A percentile compares a stretch with the other conserved stretches of the same genome.
These are phyloP conservation scores for Pholiota microspora DNA, from an alignment of 768 basidiomycete genomes.

Conservation along the genomic window DNA sequence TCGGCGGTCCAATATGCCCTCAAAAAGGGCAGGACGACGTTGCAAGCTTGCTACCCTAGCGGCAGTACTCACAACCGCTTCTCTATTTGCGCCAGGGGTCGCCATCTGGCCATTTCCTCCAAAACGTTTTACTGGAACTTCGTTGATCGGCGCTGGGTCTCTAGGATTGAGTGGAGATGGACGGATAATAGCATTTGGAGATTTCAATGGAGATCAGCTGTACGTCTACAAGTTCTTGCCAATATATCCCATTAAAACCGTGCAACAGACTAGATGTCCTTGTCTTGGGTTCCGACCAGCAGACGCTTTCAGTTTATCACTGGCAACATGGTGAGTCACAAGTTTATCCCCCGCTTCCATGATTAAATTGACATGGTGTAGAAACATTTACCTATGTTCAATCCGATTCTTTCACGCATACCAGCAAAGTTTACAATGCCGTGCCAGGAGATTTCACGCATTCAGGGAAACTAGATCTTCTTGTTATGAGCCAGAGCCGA, in stretches of 20 bases:
- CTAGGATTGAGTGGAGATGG: slow-evolving; percentile 74
- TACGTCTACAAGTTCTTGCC: slow-evolving; percentile 36
- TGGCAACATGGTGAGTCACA: slow-evolving; percentile 74
- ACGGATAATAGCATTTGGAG: slow-evolving; percentile 85
- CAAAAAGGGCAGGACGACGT: slow-evolving; percentile 21
- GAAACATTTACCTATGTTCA: slow-evolving; percentile 57
- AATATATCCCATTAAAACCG: slow-evolving; percentile 2
- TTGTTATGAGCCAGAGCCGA: slow-evolving; percentile 75
- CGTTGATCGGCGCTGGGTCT: slow-evolving; percentile 75
- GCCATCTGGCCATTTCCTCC: slow-evolving; percentile 81
- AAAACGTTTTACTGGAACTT: slow-evolving; percentile 83
- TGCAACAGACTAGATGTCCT: slow-evolving; percentile 72
- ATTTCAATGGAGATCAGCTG: slow-evolving; percentile 97
- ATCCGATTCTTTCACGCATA: slow-evolving; percentile 52
- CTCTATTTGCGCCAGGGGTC: slow-evolving; percentile 15
- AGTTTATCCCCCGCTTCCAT: background rate
- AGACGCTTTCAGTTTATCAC: slow-evolving; percentile 69
- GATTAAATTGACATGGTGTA: slow-evolving; percentile 23
- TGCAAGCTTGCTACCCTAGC: slow-evolving; percentile 12
- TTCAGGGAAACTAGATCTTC: slow-evolving; percentile 85
- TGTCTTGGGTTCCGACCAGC: slow-evolving; percentile 71
- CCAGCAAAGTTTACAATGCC: slow-evolving; percentile 66
- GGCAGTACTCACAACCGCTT: slow-evolving; percentile 8
- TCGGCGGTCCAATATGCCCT: slow-evolving; percentile 1
- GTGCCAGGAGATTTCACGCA: slow-evolving; percentile 94